A percentile compares a stretch with the other conserved stretches of the same genome.
Evolutionary conservation across 257 asterid genomes (phyloP).

Genomic region (Anisodus tanguticus): DNA sequence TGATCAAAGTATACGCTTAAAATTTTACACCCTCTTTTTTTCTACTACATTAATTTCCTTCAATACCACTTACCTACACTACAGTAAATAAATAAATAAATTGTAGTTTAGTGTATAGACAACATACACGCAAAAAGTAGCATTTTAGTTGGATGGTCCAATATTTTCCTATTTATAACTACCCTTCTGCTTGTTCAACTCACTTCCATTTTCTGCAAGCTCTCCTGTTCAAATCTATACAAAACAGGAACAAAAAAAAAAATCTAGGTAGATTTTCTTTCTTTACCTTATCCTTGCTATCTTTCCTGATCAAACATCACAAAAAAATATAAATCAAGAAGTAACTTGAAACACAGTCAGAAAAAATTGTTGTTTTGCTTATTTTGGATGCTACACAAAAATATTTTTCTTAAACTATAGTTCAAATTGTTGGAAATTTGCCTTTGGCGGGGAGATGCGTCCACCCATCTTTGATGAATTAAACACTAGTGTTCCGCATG

Average conservation of each 20-base stretch:
- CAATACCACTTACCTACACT: slow-evolving; percentile 29
- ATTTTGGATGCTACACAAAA: slow-evolving; percentile 42
- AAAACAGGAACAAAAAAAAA: slow-evolving; percentile 36
- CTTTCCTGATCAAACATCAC: slow-evolving; percentile 41
- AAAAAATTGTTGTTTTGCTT: slow-evolving; percentile 42
- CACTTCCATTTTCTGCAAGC: slow-evolving; percentile 74
- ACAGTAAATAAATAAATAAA: no score
- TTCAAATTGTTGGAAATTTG: no score
- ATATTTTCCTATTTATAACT: slow-evolving; percentile 53
- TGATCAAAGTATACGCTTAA: no score
- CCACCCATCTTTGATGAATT: no score
- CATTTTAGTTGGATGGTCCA: slow-evolving; percentile 48
- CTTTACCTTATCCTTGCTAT: slow-evolving; percentile 35
- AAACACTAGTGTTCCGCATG: no score
- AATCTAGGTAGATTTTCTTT: slow-evolving; percentile 37
- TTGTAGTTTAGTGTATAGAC: neutral
- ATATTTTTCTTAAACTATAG: slow-evolving; percentile 4
- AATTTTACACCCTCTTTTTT: no score
- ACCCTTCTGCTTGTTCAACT: slow-evolving; percentile 45
- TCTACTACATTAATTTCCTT: no score
- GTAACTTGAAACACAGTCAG: slow-evolving; percentile 19
- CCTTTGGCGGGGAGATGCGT: no score
- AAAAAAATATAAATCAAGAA: slow-evolving; percentile 8
- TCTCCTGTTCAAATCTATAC: slow-evolving; percentile 48
- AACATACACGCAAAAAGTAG: slow-evolving; percentile 35